These are phyloP conservation scores for Kazachstania martiniae DNA, from an alignment of 805 yeast species.

Conservation along the genomic window DNA sequence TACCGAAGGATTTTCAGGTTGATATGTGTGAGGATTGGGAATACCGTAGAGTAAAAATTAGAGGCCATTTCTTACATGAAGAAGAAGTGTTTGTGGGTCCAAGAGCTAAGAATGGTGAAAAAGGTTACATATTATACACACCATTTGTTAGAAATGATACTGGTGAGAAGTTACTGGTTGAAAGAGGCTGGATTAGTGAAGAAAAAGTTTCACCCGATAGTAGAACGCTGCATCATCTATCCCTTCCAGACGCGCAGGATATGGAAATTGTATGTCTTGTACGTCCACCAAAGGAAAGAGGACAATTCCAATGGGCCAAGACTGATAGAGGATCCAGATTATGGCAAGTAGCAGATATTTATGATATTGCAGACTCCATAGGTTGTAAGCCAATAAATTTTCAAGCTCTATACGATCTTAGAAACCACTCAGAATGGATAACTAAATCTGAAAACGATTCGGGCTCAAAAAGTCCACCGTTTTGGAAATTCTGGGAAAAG, in stretches of 20 bases:
- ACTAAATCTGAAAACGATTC: background rate
- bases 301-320: slow-evolving; percentile 56
- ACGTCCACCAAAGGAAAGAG: slow-evolving; percentile 54
- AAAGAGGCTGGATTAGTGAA: slow-evolving; percentile 86
- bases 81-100: slow-evolving; percentile 93
- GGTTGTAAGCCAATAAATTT: slow-evolving; percentile 64
- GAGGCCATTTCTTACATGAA: slow-evolving; percentile 71
- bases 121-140: slow-evolving; percentile 72
- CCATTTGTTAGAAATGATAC: slow-evolving; percentile 63
- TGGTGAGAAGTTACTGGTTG: slow-evolving; percentile 59
- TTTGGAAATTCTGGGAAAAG: slow-evolving; percentile 26
- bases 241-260: slow-evolving; percentile 53
- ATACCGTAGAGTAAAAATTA: slow-evolving; percentile 64
- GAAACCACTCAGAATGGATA: slow-evolving; percentile 37
- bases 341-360: slow-evolving; percentile 73
- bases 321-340: slow-evolving; percentile 55
- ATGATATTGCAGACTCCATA: slow-evolving; percentile 55
- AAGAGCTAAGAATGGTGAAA: slow-evolving; percentile 54
- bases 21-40: slow-evolving; percentile 65
- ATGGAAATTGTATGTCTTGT: slow-evolving; percentile 66
- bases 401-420: slow-evolving; percentile 59
- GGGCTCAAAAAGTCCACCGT: slow-evolving; percentile 2
- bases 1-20: slow-evolving; percentile 59
- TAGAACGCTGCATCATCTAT: slow-evolving; percentile 53
- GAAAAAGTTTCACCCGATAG: slow-evolving; percentile 47